Conservation (phyloP, 805 yeast species). For the Saturnispora serradocipensis region DNA sequence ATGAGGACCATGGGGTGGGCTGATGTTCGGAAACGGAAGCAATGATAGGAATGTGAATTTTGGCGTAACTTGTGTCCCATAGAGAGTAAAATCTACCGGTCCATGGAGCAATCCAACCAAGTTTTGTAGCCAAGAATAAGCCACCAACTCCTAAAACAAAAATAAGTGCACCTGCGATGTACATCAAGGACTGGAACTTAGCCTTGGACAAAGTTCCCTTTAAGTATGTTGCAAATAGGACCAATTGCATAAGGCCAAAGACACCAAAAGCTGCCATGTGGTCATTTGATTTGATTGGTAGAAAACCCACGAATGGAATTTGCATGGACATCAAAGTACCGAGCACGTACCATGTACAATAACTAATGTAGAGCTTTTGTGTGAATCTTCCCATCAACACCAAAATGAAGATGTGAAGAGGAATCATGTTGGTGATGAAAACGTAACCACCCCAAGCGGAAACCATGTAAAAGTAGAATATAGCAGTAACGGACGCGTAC, state of each 20-base stretch:
- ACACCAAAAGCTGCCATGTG: constrained; percentile 98
- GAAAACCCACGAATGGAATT: constrained; percentile 95
- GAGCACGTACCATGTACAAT: constrained; percentile 92
- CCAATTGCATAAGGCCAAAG: constrained; percentile 88
- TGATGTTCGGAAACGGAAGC: constrained; percentile 99
- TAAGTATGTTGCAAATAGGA: constrained; percentile 76
- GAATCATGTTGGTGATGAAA: constrained; percentile 94
- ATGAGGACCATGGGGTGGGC: constrained; percentile 99
- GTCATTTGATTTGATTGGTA: constrained; percentile 94
- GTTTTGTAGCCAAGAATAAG: constrained; percentile 69
- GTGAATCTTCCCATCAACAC: constrained; percentile 91
- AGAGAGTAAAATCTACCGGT: constrained; percentile 97
- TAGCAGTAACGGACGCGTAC: constrained; percentile 75
- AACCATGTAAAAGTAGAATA: constrained; percentile 95
- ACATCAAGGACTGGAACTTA: constrained; percentile 63
- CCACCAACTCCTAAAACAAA: constrained; percentile 58
- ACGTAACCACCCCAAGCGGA: constrained; percentile 99
- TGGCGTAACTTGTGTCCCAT: constrained; percentile 98
- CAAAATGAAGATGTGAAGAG: constrained; percentile 86
- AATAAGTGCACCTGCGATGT: constrained; percentile 49
- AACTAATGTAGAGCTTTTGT: constrained; percentile 75
- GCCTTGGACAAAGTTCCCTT: constrained; percentile 61
- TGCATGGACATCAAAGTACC: constrained; percentile 99
- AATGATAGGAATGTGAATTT: constrained; percentile 95
- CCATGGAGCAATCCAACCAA: constrained; percentile 98